Conservation (phyloP, 225 moss, liverwort and hornwort genomes). For the Physcomitrellopsis africana region DNA sequence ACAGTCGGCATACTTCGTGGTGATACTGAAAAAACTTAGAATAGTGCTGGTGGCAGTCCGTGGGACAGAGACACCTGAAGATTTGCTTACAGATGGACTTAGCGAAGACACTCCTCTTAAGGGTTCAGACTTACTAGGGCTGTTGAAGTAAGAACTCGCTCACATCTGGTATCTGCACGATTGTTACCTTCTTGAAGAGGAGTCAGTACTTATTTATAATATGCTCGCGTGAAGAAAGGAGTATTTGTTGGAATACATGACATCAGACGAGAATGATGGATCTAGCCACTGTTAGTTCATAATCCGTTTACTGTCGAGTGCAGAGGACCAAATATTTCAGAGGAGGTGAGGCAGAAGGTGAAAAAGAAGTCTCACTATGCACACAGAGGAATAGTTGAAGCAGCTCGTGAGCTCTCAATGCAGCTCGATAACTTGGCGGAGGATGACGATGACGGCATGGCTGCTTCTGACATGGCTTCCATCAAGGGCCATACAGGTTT, state of each 20-base stretch:
- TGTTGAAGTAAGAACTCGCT: slow-evolving; percentile 61
- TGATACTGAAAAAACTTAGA: slow-evolving; percentile 41
- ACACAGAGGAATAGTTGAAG: slow-evolving; percentile 87
- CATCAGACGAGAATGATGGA: not conserved
- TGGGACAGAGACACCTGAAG: slow-evolving; percentile 62
- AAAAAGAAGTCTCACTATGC: slow-evolving; percentile 69
- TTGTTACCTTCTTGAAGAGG: not conserved
- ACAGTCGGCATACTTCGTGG: slow-evolving; percentile 63
- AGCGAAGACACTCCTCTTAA: slow-evolving; percentile 52
- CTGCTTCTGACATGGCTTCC: slow-evolving; percentile 33
- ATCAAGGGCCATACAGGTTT: slow-evolving; percentile 33
- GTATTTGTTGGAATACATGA: not conserved
- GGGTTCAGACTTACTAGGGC: slow-evolving; percentile 68
- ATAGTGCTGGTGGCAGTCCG: slow-evolving; percentile 63
- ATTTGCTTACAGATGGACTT: slow-evolving; percentile 61
- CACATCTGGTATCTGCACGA: not conserved
- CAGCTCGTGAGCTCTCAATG: slow-evolving; percentile 83
- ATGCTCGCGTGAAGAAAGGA: not conserved
- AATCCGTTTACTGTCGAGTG: slow-evolving; percentile 2
- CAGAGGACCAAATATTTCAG: slow-evolving; percentile 60
- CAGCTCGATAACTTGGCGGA: slow-evolving; percentile 78
- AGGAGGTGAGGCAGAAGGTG: slow-evolving; percentile 47
- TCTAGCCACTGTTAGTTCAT: not conserved
- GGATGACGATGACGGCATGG: slow-evolving; percentile 49
- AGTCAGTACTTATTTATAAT: not conserved